Base-by-base conservation (phyloP, 768 basidiomycete genomes). In the Kwoniella bestiolae region DNA sequence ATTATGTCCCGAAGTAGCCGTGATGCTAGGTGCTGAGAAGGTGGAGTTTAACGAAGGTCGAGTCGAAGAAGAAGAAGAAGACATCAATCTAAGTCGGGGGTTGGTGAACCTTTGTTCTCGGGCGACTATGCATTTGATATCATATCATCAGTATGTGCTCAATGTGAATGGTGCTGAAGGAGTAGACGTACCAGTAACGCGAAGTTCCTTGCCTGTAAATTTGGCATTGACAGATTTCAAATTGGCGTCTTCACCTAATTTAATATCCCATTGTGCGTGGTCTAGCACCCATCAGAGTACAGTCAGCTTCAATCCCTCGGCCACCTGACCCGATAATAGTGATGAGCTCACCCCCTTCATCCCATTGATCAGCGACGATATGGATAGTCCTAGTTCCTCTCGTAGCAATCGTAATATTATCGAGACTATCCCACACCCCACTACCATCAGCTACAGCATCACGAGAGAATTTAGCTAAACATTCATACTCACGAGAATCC, bases 341-440 rank as follows among this genome's bases (percentile, higher is more conserved):
- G n/a, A n/a, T n/a, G n/a, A 25, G 64, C 72, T 62, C 58, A 74
- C 75, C 75, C 18, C 60, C 65, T 50, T 71, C 69, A 18, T 77
- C 76, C 76, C 76, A 77, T 21, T 67, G 69, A 69, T 77, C 76
- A 4, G 76, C 76, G 12, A 75, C 69, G 55, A 77, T 71, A 26
- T 75, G 66, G 8, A 77, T 45, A 5, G 71, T 77, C 29, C 69
- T 41, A n/a, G 57, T 45, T 3, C 69, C 67, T 56, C 66, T 63
- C 16, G 68, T 71, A 0, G 70, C 56, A 9, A 77, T 66, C 1
- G 69, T 69, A 65, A 77, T 77, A 45, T 73, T 68, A 16, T 77
- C 73, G 45, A 72, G 60, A 2, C 75, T 77, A 45, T 11, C 7
- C 23, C 5, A 29, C 28, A 45, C 16, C 7, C 23, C 5, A 29